Conservation (phyloP, 1,284 basidiomycete genomes). For the Apiotrichum veenhuisii region DNA sequence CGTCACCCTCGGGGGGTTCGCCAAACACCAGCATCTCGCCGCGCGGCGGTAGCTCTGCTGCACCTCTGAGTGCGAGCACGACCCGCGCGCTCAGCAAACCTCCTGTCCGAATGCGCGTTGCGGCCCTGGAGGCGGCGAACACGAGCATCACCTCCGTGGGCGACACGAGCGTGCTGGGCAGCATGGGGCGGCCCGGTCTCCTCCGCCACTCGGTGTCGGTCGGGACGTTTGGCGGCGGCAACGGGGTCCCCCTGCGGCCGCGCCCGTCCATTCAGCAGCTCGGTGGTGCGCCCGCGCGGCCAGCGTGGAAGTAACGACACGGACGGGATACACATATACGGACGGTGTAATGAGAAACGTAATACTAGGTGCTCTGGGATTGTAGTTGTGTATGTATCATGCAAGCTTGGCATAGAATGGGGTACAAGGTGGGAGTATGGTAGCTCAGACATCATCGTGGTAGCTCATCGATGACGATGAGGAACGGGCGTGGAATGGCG, state of each 20-base stretch:
- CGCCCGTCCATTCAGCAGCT: slow-evolving; percentile 4
- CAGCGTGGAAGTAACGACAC: neutral
- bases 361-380: neutral
- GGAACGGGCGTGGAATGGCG: too few species aligned
- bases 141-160: neutral
- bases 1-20: slow-evolving; percentile 11
- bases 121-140: too few species aligned
- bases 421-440: too few species aligned
- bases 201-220: slow-evolving; percentile 4
- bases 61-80: neutral
- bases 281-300: neutral
- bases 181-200: neutral
- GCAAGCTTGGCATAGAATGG: too few species aligned
- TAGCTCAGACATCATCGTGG: too few species aligned
- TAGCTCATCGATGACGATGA: too few species aligned
- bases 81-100: neutral
- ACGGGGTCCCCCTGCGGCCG: neutral
- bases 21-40: slow-evolving; percentile 8
- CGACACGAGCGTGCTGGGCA: neutral
- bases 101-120: neutral
- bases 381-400: neutral
- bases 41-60: neutral
- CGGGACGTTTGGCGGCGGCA: neutral
- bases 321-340: neutral
- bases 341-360: neutral